Base-by-base conservation (phyloP, 129 eudicot genomes). In the Helianthus tuberosus region DNA sequence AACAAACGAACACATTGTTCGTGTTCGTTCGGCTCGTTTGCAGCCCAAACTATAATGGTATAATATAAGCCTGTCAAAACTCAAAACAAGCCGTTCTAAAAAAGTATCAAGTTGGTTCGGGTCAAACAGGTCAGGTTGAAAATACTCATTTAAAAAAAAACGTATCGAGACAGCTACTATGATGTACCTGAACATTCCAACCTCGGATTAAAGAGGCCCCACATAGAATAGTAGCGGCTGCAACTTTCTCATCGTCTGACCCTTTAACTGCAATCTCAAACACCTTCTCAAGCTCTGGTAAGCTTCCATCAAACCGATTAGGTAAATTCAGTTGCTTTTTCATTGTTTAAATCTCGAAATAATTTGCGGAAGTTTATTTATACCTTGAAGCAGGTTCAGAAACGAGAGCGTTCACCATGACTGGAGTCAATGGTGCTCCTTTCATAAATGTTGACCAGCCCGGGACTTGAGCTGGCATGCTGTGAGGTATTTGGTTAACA, bases 361-460 rank as follows among this genome's bases (percentile, higher is more conserved):
- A 6, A 9, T 43, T 14, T 63, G 41, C 9, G 17, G 13, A 41
- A 29, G 27, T n/a, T 16, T 67, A 71, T 71, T 64, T 58, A 43
- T 86, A 93, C 98, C 98, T 90, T 83, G 98, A 81, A 76, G 98
- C 98, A 67, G 98, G 98, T 82, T 87, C 78, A 35, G 97, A 91
- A 75, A 82, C 93, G 62, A 93, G 86, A 69, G 96, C 89, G 69
- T 85, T 86, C 32, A 86, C 68, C 88, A 93, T 81, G 15, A 60
- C 54, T 20, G 89, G 90, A 41, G 79, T 86, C 65, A 93, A 77
- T 13, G 92, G 80, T 47, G 87, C 86, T 49, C 97, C 98, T 80
- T 88, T 88, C 96, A 88, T 93, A 64, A 93, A 88, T 32, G 96
- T 86, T 52, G 98, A 83, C 98, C 98, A 93, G 67, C 97, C 92